phyloP scores from a whole-genome alignment of 2,329 filamentous ascomycete genomes.

The Curvularia spicifera region DNA sequence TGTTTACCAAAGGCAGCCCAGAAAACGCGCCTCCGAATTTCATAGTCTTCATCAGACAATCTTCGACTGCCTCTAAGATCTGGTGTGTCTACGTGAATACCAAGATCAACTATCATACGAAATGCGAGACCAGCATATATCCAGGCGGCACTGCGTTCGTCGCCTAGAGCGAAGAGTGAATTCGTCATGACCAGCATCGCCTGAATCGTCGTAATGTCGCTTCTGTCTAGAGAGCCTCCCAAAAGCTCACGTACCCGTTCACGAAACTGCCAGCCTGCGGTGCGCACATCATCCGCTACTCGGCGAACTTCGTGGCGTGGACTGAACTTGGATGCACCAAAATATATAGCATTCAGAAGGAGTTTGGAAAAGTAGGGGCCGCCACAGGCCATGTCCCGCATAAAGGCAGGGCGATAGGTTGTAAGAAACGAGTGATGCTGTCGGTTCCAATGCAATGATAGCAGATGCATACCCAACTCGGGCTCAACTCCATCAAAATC shows the following conservation, averaged over 20 bases:
- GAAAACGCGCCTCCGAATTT: constrained; percentile 54
- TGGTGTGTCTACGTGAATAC: constrained; percentile 57
- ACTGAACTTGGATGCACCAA: constrained; percentile 56
- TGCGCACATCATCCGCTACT: constrained; percentile 55
- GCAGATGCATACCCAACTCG: constrained; percentile 59
- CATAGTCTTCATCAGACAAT: constrained; percentile 56
- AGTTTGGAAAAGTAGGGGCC: constrained; percentile 65
- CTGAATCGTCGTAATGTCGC: constrained; percentile 62
- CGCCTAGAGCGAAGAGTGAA: constrained; percentile 59
- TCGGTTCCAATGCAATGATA: constrained; percentile 61
- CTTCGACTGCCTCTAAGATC: constrained; percentile 39
- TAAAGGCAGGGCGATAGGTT: constrained; percentile 59
- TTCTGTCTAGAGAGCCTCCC: constrained; percentile 55
- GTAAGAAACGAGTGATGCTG: constrained; percentile 59
- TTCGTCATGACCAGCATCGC: constrained; percentile 61
- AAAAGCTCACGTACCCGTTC: constrained; percentile 57
- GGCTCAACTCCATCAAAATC: constrained; percentile 64
- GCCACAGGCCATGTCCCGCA: constrained; percentile 56
- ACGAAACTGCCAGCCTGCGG: constrained; percentile 58
- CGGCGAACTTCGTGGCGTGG: constrained; percentile 55
- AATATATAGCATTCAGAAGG: constrained; percentile 63
- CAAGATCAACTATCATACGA: constrained; percentile 62
- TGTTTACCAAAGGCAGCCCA: constrained; percentile 54
- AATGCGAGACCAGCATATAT: constrained; percentile 65
- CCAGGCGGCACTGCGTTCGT: constrained; percentile 62